phyloP scores from a whole-genome alignment of 257 asterid genomes.

The Ehretia macrophylla region DNA sequence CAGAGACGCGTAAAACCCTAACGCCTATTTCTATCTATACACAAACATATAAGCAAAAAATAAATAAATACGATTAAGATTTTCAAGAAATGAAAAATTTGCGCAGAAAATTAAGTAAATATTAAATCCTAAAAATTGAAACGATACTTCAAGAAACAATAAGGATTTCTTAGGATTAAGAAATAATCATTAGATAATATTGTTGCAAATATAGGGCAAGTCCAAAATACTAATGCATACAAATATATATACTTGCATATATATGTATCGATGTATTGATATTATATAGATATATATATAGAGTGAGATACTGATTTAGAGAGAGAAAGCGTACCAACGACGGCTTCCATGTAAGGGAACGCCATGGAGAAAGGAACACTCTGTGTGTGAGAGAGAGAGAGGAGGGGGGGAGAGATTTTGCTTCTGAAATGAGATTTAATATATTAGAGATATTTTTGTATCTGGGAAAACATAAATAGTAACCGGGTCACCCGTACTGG shows the following conservation, averaged over 20 bases:
- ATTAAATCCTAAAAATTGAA: slow-evolving; percentile 11
- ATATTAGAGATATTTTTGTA: background rate
- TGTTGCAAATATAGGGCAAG: background rate
- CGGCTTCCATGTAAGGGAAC: slow-evolving; percentile 89
- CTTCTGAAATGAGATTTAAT: background rate
- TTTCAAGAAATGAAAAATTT: background rate
- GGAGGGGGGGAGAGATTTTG: background rate
- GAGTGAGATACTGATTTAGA: too few species aligned
- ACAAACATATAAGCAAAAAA: slow-evolving; percentile 5
- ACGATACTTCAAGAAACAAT: background rate
- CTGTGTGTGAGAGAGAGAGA: background rate
- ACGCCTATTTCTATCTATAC: slow-evolving; percentile 10
- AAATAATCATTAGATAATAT: too few species aligned
- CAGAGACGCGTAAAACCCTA: slow-evolving; percentile 18
- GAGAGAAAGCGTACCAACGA: slow-evolving; percentile 46
- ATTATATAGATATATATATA: background rate
- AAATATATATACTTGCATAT: background rate
- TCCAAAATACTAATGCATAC: background rate
- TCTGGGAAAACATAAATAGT: background rate
- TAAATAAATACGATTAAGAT: background rate
- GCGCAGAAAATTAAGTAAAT: background rate
- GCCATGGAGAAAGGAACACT: slow-evolving; percentile 47
- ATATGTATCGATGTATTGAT: background rate
- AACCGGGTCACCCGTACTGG: background rate
- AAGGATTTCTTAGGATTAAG: background rate